Evolutionary conservation across 2,329 filamentous ascomycete genomes (phyloP).

Genomic region (Akanthomyces muscarius): DNA sequence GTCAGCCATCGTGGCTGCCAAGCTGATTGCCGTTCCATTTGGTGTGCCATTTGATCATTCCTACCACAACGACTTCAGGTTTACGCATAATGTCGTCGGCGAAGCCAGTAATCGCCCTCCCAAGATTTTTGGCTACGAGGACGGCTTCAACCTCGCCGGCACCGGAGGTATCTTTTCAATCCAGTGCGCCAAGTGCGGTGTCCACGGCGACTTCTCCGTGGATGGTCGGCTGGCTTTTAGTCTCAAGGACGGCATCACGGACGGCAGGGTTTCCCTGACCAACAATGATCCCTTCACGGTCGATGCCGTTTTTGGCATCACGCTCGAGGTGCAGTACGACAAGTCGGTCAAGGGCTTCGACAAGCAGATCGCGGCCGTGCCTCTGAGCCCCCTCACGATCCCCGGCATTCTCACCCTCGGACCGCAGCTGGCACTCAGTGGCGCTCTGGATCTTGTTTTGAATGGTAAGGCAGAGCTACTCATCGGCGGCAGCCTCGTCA

Average conservation of each 20-base stretch:
- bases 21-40: background rate
- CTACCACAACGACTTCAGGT: background rate
- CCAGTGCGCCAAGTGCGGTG: slow-evolving; percentile 12
- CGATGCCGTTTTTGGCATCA: background rate
- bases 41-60: background rate
- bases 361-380: background rate
- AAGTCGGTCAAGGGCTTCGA: background rate
- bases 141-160: background rate
- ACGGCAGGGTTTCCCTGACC: background rate
- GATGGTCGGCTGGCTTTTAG: slow-evolving; percentile 6
- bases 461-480: background rate
- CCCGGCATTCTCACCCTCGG: background rate
- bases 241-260: background rate
- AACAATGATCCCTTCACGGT: background rate
- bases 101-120: background rate
- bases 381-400: background rate
- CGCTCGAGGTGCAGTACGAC: background rate
- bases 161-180: background rate
- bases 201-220: slow-evolving; percentile 6
- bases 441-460: background rate
- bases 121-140: background rate
- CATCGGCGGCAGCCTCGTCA: background rate
- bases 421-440: background rate
- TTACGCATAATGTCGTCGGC: background rate
- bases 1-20: background rate